These are phyloP conservation scores for Epichloe elymi DNA, from an alignment of 2,329 filamentous ascomycete genomes.

Conservation along the genomic window DNA sequence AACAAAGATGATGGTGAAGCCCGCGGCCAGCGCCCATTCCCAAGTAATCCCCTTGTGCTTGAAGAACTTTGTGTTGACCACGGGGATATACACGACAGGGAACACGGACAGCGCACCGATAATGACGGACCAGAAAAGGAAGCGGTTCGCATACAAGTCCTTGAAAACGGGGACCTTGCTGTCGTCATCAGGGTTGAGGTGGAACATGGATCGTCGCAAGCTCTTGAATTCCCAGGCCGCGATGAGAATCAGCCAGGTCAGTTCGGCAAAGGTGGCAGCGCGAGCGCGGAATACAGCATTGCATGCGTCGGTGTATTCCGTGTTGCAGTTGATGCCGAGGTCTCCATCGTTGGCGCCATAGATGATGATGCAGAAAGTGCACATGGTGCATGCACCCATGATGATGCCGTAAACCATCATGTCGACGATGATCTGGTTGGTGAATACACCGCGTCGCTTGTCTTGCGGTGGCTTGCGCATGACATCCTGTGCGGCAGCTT, in stretches of 20 bases:
- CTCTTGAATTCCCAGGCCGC: constrained; percentile 70
- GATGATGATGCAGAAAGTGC: constrained; percentile 52
- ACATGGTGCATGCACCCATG: constrained; percentile 57
- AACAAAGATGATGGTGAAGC: constrained; percentile 51
- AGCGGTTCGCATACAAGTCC: constrained; percentile 56
- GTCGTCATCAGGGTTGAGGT: constrained; percentile 41
- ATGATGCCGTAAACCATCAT: constrained; percentile 69
- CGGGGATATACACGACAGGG: constrained; percentile 59
- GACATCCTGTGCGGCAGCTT: constrained; percentile 61
- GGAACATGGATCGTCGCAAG: constrained; percentile 58
- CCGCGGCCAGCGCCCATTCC: constrained; percentile 61
- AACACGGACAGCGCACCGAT: constrained; percentile 49
- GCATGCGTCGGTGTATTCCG: constrained; percentile 41
- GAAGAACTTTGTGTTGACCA: constrained; percentile 57
- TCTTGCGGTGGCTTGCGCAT: constrained; percentile 70
- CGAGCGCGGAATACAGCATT: constrained; percentile 53
- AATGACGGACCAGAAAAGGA: constrained; percentile 55
- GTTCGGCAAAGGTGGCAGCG: constrained; percentile 57
- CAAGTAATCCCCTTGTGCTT: constrained; percentile 58
- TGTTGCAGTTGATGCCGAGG: constrained; percentile 52
- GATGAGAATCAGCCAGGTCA: constrained; percentile 62
- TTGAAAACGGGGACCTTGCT: constrained; percentile 41
- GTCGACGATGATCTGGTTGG: constrained; percentile 62
- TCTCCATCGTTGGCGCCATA: constrained; percentile 41
- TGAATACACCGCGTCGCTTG: constrained; percentile 57